phyloP scores from a whole-genome alignment of 805 yeast species.

The Lipomyces mesembrius region DNA sequence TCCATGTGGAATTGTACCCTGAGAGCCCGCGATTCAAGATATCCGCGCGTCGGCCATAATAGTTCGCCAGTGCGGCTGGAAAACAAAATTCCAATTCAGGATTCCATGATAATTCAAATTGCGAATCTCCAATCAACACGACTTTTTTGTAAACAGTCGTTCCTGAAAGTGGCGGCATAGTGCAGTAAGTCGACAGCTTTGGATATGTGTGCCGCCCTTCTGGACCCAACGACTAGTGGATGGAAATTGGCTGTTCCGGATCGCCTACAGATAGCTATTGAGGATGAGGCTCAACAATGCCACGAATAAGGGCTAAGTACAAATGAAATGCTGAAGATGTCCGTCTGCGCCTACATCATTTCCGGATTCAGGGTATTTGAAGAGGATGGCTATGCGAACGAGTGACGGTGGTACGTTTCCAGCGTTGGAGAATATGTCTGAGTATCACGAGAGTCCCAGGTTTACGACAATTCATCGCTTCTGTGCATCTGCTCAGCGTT shows the following conservation, averaged over 20 bases:
- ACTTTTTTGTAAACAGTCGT: constrained; percentile 47
- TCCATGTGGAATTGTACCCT: constrained; percentile 36
- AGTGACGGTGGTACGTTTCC: no score
- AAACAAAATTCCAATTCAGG: constrained; percentile 30
- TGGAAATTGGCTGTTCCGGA: not conserved
- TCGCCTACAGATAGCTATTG: not conserved
- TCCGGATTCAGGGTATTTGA: not conserved
- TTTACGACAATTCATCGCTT: no score
- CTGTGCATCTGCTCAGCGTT: no score
- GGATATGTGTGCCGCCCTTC: not conserved
- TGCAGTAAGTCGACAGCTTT: not conserved
- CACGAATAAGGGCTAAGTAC: not conserved
- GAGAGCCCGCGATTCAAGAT: constrained; percentile 37
- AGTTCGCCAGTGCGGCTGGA: constrained; percentile 38
- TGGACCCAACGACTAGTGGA: not conserved
- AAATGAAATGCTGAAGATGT: not conserved
- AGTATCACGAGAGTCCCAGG: no score
- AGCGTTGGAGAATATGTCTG: no score
- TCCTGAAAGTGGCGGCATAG: not conserved
- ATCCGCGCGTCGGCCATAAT: constrained; percentile 31
- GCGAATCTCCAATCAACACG: constrained; percentile 48
- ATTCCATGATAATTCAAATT: constrained; percentile 34
- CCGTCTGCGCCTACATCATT: not conserved
- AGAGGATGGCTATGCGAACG: not conserved
- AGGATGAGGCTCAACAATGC: not conserved